Percentiles rank a stretch among this genome's conserved stretches.
phyloP scores from a whole-genome alignment of 192 early-diverging fungal genomes.

The Oehlia diaphana region DNA sequence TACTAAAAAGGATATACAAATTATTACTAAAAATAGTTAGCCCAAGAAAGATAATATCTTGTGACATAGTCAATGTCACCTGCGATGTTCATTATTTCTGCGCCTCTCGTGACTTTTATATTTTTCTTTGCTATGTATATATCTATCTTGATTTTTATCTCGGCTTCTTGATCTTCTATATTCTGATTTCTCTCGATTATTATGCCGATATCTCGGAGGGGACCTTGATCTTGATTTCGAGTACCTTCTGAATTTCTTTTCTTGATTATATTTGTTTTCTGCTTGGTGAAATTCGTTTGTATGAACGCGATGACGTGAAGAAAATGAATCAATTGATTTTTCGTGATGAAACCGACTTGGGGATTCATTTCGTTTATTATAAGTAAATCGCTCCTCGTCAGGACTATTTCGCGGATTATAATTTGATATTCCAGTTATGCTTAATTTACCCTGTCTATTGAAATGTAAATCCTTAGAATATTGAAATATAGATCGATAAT shows the following conservation, averaged over 20 bases:
- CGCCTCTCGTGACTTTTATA: not conserved
- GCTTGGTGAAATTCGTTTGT: too few relatives aligned
- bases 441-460: not conserved
- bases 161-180: not conserved
- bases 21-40: not conserved
- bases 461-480: not conserved
- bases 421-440: not conserved
- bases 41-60: not conserved
- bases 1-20: not conserved
- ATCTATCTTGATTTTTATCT: not conserved
- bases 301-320: too few relatives aligned
- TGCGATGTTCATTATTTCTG: not conserved
- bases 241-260: too few relatives aligned
- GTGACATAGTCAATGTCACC: not conserved
- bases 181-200: not conserved
- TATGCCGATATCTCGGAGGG: not conserved
- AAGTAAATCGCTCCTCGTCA: too few relatives aligned
- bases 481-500: not conserved
- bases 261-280: too few relatives aligned
- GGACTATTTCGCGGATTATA: not conserved
- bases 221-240: not conserved
- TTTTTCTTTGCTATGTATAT: not conserved
- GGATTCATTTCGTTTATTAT: too few relatives aligned
- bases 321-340: too few relatives aligned
- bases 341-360: too few relatives aligned